Evolutionary conservation across 163 green algal species (phyloP).

Genomic region (Chlamydomonas reinhardtii): DNA sequence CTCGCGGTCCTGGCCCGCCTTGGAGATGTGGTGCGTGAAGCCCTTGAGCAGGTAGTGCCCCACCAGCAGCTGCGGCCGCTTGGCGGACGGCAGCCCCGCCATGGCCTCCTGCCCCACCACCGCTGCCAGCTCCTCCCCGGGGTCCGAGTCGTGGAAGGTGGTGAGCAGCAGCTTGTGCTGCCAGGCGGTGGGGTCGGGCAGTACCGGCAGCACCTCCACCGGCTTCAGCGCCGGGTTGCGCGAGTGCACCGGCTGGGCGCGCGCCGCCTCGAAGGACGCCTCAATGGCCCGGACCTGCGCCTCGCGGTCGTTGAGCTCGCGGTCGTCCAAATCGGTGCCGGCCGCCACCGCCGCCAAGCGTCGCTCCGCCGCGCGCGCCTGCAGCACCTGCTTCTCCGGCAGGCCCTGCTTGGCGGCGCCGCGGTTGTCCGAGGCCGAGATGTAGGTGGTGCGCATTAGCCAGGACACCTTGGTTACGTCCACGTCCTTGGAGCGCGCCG

Average conservation of each 20-base stretch:
- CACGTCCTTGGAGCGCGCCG: slow-evolving; percentile 39
- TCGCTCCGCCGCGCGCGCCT: slow-evolving; percentile 34
- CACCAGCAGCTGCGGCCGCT: slow-evolving; percentile 38
- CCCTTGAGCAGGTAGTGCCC: slow-evolving; percentile 52
- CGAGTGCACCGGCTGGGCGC: slow-evolving; percentile 67
- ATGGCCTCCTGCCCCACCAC: slow-evolving; percentile 16
- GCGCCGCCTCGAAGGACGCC: slow-evolving; percentile 75
- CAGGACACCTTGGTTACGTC: slow-evolving; percentile 48
- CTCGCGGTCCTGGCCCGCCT: slow-evolving; percentile 20
- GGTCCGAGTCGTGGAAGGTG: slow-evolving; percentile 60
- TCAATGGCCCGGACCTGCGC: slow-evolving; percentile 57
- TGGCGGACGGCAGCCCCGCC: background rate
- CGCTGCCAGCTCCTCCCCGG: slow-evolving; percentile 48
- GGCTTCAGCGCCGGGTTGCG: slow-evolving; percentile 69
- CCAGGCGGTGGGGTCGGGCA: slow-evolving; percentile 60
- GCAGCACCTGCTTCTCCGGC: slow-evolving; percentile 45
- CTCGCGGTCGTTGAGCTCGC: slow-evolving; percentile 40
- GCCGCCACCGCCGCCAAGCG: background rate
- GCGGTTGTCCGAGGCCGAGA: slow-evolving; percentile 41
- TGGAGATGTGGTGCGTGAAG: slow-evolving; percentile 41
- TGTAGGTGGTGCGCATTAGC: slow-evolving; percentile 72
- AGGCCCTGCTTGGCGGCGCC: slow-evolving; percentile 29
- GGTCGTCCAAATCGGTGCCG: slow-evolving; percentile 4
- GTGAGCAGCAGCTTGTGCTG: slow-evolving; percentile 55
- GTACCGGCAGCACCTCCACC: slow-evolving; percentile 69